These are phyloP conservation scores for Solanum habrochaites DNA, from an alignment of 257 asterid species.

Conservation along the genomic window DNA sequence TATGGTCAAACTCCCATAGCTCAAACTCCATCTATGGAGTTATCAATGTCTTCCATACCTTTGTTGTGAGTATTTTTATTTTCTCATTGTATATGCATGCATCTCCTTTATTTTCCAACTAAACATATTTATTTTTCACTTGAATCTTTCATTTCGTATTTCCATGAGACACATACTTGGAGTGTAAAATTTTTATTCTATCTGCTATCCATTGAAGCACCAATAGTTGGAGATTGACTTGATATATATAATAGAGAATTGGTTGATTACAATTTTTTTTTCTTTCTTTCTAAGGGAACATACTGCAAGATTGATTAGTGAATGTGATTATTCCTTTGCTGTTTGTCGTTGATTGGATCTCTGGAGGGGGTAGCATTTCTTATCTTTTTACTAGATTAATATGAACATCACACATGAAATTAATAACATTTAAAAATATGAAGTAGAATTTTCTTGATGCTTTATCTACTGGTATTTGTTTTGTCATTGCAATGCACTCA, in stretches of 20 bases:
- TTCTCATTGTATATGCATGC: too few species aligned
- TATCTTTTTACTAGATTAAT: neutral
- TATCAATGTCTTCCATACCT: neutral
- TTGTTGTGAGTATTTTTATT: neutral
- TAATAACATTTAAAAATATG: neutral
- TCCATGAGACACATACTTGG: neutral
- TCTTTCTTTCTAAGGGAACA: too few species aligned
- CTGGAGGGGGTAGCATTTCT: conserved; percentile 39
- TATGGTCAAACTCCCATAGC: too few species aligned
- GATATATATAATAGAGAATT: too few species aligned
- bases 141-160: neutral
- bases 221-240: too few species aligned
- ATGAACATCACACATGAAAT: neutral
- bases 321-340: conserved; percentile 61
- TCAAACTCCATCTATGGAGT: too few species aligned
- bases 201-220: too few species aligned
- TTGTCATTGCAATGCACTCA: conserved; percentile 28
- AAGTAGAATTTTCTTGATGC: neutral
- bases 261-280: too few species aligned
- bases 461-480: neutral
- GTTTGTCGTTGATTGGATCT: conserved; percentile 91
- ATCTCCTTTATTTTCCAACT: too few species aligned
- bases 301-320: too few species aligned
- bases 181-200: too few species aligned
- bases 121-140: neutral